phyloP scores from a whole-genome alignment of 495 filamentous ascomycete genomes.

The Symbiotaphrina buchneri region DNA sequence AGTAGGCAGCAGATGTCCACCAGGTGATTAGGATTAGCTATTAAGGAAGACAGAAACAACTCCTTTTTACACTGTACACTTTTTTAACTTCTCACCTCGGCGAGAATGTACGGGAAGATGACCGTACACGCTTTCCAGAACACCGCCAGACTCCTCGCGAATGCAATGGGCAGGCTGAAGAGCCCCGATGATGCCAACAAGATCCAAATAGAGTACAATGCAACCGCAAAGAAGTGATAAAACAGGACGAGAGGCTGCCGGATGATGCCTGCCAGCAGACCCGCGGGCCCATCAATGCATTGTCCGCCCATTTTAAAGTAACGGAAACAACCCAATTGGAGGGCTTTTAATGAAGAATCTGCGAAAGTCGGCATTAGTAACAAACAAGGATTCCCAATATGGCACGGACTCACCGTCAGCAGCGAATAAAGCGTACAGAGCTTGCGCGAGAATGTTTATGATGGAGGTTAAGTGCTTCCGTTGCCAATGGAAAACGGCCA shows the following conservation, averaged over 20 bases:
- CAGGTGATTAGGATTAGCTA: too few relatives aligned
- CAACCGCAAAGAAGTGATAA: conserved; percentile 87
- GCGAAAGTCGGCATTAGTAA: conserved; percentile 2
- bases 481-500: conserved; percentile 66
- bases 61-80: too few relatives aligned
- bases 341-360: conserved; percentile 50
- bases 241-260: conserved; percentile 57
- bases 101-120: conserved; percentile 63
- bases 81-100: conserved; percentile 21
- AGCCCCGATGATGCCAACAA: conserved; percentile 26
- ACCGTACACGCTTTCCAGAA: conserved; percentile 79
- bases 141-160: conserved; percentile 34
- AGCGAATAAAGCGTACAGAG: conserved; percentile 76
- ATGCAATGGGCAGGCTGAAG: conserved; percentile 24
- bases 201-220: conserved; percentile 72
- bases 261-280: conserved; percentile 68
- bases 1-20: too few relatives aligned
- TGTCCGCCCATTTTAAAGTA: conserved; percentile 68
- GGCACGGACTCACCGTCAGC: conserved; percentile 34
- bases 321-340: conserved; percentile 78
- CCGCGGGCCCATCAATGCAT: conserved; percentile 52
- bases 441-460: conserved; percentile 90
- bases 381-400: too few relatives aligned
- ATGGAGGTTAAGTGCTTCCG: conserved; percentile 63
- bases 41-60: too few relatives aligned